phyloP scores from a whole-genome alignment of 441 rosid genomes.

The Pelargonium myrrhifolium region DNA sequence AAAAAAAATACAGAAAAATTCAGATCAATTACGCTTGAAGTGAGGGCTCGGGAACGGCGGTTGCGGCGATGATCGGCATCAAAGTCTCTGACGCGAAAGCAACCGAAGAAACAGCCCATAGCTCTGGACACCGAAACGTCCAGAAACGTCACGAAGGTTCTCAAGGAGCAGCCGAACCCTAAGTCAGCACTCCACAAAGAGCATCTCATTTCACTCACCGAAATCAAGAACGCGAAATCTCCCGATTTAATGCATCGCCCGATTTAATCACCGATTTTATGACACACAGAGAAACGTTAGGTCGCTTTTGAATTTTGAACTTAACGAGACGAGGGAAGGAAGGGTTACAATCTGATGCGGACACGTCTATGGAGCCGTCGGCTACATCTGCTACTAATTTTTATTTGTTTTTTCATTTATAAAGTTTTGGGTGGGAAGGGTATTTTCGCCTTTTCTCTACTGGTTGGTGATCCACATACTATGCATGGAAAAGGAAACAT shows the following conservation, averaged over 20 bases:
- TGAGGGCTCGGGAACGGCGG: constrained; percentile 32
- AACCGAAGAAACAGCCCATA: constrained; percentile 77
- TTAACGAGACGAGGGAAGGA: not conserved
- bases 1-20: too few relatives aligned
- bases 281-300: not conserved
- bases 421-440: too few relatives aligned
- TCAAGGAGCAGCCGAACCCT: not conserved
- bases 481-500: too few relatives aligned
- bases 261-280: constrained; percentile 3
- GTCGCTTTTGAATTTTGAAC: constrained; percentile 7
- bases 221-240: not conserved
- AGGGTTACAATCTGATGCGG: not conserved
- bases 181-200: not conserved
- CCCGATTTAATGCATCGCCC: not conserved
- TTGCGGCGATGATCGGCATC: constrained; percentile 22
- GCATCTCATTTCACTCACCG: not conserved
- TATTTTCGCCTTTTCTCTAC: too few relatives aligned
- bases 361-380: not conserved
- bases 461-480: too few relatives aligned
- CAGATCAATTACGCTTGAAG: not conserved
- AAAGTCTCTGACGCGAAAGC: constrained; percentile 57
- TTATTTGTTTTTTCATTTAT: too few relatives aligned
- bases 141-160: constrained; percentile 23
- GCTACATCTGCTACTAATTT: too few relatives aligned
- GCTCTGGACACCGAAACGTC: constrained; percentile 36